Evolutionary conservation across 306 rosid genomes (phyloP).

Genomic region (Oemleria cerasiformis): DNA sequence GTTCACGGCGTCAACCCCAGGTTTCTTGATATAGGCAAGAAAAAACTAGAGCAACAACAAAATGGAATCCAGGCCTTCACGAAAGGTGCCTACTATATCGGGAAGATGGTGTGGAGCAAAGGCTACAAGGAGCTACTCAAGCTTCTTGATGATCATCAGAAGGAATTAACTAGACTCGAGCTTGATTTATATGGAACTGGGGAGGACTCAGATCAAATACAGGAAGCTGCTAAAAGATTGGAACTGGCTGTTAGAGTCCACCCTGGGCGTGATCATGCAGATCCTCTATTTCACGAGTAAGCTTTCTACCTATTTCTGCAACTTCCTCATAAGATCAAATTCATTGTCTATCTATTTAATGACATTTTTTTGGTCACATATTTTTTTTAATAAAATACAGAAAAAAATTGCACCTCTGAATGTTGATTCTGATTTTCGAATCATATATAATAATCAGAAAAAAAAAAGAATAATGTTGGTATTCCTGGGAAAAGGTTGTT

Average conservation of each 20-base stretch:
- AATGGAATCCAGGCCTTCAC: conserved; percentile 56
- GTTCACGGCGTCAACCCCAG: conserved; percentile 98
- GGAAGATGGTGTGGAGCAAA: conserved; percentile 96
- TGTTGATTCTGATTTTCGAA: background rate
- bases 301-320: conserved; percentile 21
- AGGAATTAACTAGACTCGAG: conserved; percentile 65
- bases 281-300: conserved; percentile 80
- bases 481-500: background rate
- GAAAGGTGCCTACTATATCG: conserved; percentile 87
- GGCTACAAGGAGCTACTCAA: conserved; percentile 87
- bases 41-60: conserved; percentile 63
- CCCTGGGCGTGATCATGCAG: conserved; percentile 87
- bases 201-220: conserved; percentile 75
- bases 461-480: background rate
- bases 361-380: background rate
- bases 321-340: conserved; percentile 6
- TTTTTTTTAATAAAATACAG: too few species aligned
- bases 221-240: conserved; percentile 62
- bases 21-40: conserved; percentile 77
- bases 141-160: conserved; percentile 63
- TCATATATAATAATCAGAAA: background rate
- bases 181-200: conserved; percentile 92
- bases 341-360: background rate
- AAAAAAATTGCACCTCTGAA: background rate
- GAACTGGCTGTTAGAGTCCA: conserved; percentile 64